Percentiles rank a stretch among this genome's conserved stretches.
Conservation (phyloP, 768 basidiomycete genomes). For the Trametes meyenii region DNA sequence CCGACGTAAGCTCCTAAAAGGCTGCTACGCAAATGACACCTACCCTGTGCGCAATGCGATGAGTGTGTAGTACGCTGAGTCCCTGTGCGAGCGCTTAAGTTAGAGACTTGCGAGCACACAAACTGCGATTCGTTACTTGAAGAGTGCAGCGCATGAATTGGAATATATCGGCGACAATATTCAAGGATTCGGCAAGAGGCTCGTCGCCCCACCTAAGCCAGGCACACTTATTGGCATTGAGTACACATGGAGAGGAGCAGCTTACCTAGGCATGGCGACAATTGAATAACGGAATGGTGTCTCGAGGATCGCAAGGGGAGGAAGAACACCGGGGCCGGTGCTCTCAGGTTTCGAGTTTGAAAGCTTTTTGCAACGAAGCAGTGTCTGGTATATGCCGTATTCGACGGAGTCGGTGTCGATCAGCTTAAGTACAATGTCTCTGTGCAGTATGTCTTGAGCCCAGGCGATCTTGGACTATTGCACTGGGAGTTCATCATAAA, state of each 20-base stretch:
- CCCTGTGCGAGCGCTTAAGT: neutral
- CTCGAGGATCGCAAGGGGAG: neutral
- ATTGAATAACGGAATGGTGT: neutral
- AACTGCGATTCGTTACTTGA: neutral
- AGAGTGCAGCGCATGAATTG: neutral
- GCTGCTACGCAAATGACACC: neutral
- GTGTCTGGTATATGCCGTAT: neutral
- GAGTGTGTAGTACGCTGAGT: neutral
- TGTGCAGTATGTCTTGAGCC: neutral
- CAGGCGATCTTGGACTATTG: neutral
- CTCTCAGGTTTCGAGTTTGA: too few species aligned
- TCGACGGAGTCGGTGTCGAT: neutral
- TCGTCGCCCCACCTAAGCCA: neutral
- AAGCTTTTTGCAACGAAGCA: neutral
- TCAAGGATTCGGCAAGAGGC: neutral
- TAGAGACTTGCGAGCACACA: too few species aligned
- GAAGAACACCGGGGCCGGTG: neutral
- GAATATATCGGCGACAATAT: neutral
- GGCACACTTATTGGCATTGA: neutral
- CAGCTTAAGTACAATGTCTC: neutral
- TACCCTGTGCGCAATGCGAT: neutral
- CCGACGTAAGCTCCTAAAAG: neutral
- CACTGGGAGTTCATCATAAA: neutral
- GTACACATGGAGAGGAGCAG: too few species aligned
- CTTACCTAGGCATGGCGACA: constrained; percentile 1